Base-by-base conservation (phyloP, 2,329 filamentous ascomycete species). In the Pseudocercospora cruenta region DNA sequence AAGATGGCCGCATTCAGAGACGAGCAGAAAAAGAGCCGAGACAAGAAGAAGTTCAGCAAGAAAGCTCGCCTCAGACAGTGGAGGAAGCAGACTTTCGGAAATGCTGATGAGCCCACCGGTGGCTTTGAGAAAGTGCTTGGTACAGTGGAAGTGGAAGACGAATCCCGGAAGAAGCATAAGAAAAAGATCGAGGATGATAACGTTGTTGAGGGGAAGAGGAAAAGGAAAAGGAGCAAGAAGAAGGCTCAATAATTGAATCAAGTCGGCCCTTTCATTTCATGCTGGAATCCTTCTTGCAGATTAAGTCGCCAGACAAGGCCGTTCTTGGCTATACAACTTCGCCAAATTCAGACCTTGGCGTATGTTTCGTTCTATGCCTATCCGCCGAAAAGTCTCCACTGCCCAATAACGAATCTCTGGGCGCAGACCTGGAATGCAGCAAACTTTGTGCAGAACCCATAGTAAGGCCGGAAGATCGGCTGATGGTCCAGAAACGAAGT, bases 1-100 rank as follows among this genome's bases (percentile, higher is more conserved):
- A 98, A 97, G 82, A 87, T 97, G 66, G 94, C 94, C 4, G 85
- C 91, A 4, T 99, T 95, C 83, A 87, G 95, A 64, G 94, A 97
- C 77, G 83, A 85, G 2, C 91, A 94, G 74, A 95, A 96, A 86
- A 98, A 98, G 85, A 85, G 86, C 71, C 91, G 90, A 74, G 95
- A 99, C 76, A 88, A 89, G 82, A 97, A 96, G 84, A 86, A 87
- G 73, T 85, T 98, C 31, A 91, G 92, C 70, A 99, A 98, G 87
- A 98, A 98, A 82, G 92, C 92, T 7, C 86, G 94, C 21, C 83
- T 99, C 67, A 85, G 93, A 75, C 87, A 97, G 81, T 99, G 95
- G 95, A 88, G 88, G 57, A 84, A 86, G 75, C 88, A 90, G 45
- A 88, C 86, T 0, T 91, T 90, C 80, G 88, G 88, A 4, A 82